Percentiles rank a stretch among this genome's conserved stretches.
These are phyloP conservation scores for Colletotrichum tanaceti DNA, from an alignment of 2,329 filamentous ascomycete genomes.

Conservation along the genomic window DNA sequence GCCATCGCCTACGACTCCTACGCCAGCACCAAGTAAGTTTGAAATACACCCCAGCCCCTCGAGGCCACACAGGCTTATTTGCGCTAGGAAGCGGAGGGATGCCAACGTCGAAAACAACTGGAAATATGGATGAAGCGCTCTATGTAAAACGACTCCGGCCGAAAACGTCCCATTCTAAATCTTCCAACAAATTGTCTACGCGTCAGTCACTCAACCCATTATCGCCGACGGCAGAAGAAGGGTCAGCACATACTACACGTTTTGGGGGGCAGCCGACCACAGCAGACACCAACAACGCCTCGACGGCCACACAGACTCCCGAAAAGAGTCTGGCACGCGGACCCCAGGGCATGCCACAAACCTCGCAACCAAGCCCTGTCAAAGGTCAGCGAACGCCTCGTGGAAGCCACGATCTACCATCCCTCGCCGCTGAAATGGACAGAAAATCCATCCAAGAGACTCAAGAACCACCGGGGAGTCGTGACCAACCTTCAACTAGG, in stretches of 20 bases:
- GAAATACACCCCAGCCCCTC: not conserved
- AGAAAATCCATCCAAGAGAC: not conserved
- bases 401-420: not conserved
- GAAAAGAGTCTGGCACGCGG: not conserved
- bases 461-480: no score
- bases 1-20: conserved; percentile 53
- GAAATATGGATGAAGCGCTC: conserved; percentile 31
- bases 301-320: not conserved
- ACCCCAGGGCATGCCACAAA: not conserved
- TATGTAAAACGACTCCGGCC: conserved; percentile 39
- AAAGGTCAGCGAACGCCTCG: not conserved
- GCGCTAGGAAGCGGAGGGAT: conserved; percentile 32
- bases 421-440: not conserved
- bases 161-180: conserved; percentile 40
- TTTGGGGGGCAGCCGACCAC: not conserved
- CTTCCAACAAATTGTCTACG: conserved; percentile 30
- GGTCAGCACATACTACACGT: conserved; percentile 28
- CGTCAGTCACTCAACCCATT: conserved; percentile 42
- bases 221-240: conserved; percentile 49
- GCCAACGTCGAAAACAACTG: conserved; percentile 11
- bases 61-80: conserved; percentile 27
- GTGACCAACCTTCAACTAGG: not conserved
- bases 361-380: not conserved
- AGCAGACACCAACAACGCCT: not conserved
- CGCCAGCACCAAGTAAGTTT: conserved; percentile 45